Evolutionary conservation across 1,284 basidiomycete species (phyloP), one percentile per base, ranked within the genome.

Genomic region (Fomitopsis betulina): DNA sequence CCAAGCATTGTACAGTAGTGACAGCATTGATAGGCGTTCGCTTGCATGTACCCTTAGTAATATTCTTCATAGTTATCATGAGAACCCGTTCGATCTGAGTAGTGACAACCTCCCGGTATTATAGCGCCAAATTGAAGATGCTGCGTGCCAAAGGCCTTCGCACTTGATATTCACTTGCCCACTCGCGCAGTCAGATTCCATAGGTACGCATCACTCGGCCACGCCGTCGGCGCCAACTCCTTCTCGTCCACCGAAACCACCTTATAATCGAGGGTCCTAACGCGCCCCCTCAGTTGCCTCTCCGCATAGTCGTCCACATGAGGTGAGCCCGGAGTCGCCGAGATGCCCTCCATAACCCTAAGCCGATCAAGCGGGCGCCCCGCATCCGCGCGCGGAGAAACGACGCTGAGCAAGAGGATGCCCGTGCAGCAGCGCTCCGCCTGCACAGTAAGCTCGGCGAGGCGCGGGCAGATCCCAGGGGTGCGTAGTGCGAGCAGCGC

Each of bases 191-290:
- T 23, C 49, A 47, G 45, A 30, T 37, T 30, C 56, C 56, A 57
- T n/a, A 17, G 30, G 37, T 57, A 57, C 25, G 56, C 56, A 5
- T 53, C 56, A 32, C 56, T 57, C 2, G 56, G 56, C 56, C 56
- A 57, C 21, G 42, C 23, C 10, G 32, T n/a, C n/a, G 40, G 51
- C 56, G 38, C 51, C 1, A 38, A 17, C 30, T 27, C 27, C 27
- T 21, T 15, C 25, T 23, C 21, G 8, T 53, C 51, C 5, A 45
- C 15, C n/a, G 1, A n/a, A 2, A 7, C 21, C 25, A 15, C 10
- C 19, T 55, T 55, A 35, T 55, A 55, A 27, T 55, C 47, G 25
- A 54, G 42, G 5, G 6, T 49, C n/a, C 47, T 13, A 19, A 45
- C 55, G 42, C 55, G n/a, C 40, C 51, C 53, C 52, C 40, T 47